Evolutionary conservation across 495 filamentous ascomycete species (phyloP), one percentile per base, ranked within the genome.

Genomic region (Amphirosellinia nigrospora): DNA sequence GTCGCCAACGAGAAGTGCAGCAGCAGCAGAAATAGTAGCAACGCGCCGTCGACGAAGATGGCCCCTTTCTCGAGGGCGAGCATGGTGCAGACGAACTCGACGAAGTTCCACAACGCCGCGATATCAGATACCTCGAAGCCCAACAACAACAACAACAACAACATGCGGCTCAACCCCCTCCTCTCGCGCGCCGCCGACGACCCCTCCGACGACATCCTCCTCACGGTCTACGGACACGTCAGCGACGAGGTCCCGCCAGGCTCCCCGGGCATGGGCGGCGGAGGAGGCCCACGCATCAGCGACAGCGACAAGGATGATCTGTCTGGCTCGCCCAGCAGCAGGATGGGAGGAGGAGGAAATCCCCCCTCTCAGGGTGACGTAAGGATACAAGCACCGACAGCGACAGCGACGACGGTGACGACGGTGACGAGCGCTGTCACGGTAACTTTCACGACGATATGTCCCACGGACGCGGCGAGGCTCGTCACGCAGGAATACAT

Each of bases 401-500:
- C n/a, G n/a, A n/a, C n/a, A n/a, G n/a, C n/a, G n/a, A n/a, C n/a
- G n/a, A n/a, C n/a, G n/a, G n/a, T n/a, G n/a, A n/a, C n/a, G n/a
- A n/a, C n/a, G n/a, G 32, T 21, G 19, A 26, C 50, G 23, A 55
- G 50, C 55, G 55, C 63, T 19, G 62, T 75, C 2, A 67, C 70
- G 4, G 60, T 76, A 16, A 74, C 78, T 0, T 80, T 75, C 52
- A 78, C 73, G 0, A 79, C 77, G 1, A 60, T 79, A 21, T 79
- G 75, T 63, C 50, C 77, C n/a, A 73, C 72, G 0, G 74, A 77
- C 66, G 64, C 70, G 0, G 74, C 68, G 9, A 55, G 26, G 4
- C 68, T 77, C 3, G 39, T 70, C 0, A 65, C 72, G 43, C 56
- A 62, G 0, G 65, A 75, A 38, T 77, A 75, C 68, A 15, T 28